Evolutionary conservation across 2,329 filamentous ascomycete species (phyloP).

Genomic region (Ophiocordyceps robertsii): DNA sequence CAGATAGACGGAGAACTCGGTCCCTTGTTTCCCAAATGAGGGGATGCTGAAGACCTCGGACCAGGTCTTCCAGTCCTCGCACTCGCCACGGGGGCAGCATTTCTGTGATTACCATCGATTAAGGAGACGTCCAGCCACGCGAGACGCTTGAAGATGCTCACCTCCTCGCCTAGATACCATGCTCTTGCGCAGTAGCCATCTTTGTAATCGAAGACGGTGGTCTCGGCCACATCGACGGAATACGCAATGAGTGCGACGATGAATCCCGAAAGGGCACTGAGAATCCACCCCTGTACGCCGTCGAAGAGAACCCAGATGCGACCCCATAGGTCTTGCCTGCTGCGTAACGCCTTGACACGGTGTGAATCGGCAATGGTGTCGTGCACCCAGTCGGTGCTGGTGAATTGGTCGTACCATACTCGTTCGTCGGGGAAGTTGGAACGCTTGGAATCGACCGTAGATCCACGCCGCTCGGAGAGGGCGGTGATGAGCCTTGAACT

Average conservation of each 20-base stretch:
- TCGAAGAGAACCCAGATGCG: conserved; percentile 66
- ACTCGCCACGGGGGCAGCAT: conserved; percentile 42
- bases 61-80: conserved; percentile 45
- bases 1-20: conserved; percentile 70
- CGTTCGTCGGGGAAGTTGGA: conserved; percentile 67
- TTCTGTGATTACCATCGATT: conserved; percentile 18
- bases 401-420: conserved; percentile 98
- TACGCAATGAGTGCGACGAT: conserved; percentile 80
- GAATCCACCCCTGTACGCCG: conserved; percentile 82
- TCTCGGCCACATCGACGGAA: conserved; percentile 76
- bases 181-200: conserved; percentile 63
- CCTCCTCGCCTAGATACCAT: conserved; percentile 65
- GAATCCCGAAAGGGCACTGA: conserved; percentile 81
- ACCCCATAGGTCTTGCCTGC: conserved; percentile 74
- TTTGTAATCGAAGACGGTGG: conserved; percentile 79
- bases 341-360: conserved; percentile 70
- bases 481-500: conserved; percentile 48
- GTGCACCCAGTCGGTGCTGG: conserved; percentile 95
- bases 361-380: conserved; percentile 92
- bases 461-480: conserved; percentile 42
- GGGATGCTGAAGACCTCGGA: conserved; percentile 31
- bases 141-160: conserved; percentile 8
- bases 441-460: conserved; percentile 49
- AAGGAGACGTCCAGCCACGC: not conserved
- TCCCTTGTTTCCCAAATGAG: conserved; percentile 39